phyloP scores from a whole-genome alignment of 192 early-diverging fungal species.

The Paraglomus brasilianum region DNA sequence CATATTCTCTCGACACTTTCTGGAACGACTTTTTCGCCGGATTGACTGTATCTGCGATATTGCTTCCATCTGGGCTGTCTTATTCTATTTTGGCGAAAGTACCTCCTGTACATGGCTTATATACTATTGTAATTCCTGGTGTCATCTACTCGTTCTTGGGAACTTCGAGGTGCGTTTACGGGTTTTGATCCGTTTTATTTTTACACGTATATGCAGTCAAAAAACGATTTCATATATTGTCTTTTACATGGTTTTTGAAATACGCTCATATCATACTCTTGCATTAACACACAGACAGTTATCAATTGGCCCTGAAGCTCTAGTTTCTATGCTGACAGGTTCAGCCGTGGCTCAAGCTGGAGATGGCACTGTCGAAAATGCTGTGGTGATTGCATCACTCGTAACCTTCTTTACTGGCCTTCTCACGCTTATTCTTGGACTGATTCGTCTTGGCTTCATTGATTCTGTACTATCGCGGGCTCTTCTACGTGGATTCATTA shows the following conservation, averaged over 20 bases:
- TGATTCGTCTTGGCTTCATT: slow-evolving; percentile 96
- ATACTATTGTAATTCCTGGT: slow-evolving; percentile 79
- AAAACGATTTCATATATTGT: slow-evolving; percentile 5
- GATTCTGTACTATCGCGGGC: slow-evolving; percentile 95
- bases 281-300: slow-evolving; percentile 61
- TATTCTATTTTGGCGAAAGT: slow-evolving; percentile 89
- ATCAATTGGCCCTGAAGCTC: slow-evolving; percentile 92
- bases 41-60: slow-evolving; percentile 73
- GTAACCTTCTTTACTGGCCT: slow-evolving; percentile 88
- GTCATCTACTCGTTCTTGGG: slow-evolving; percentile 89
- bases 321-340: slow-evolving; percentile 83
- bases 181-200: not conserved
- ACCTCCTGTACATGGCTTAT: slow-evolving; percentile 88
- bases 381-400: slow-evolving; percentile 64
- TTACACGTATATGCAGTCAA: not conserved
- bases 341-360: slow-evolving; percentile 52
- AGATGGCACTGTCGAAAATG: slow-evolving; percentile 45
- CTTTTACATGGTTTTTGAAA: slow-evolving; percentile 8
- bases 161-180: slow-evolving; percentile 68
- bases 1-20: slow-evolving; percentile 65
- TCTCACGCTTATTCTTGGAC: slow-evolving; percentile 89
- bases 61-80: slow-evolving; percentile 78
- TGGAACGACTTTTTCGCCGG: slow-evolving; percentile 81
- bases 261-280: too few relatives aligned
- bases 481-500: slow-evolving; percentile 92